Conservation (phyloP, 768 basidiomycete species). For the Mycena epipterygia region DNA sequence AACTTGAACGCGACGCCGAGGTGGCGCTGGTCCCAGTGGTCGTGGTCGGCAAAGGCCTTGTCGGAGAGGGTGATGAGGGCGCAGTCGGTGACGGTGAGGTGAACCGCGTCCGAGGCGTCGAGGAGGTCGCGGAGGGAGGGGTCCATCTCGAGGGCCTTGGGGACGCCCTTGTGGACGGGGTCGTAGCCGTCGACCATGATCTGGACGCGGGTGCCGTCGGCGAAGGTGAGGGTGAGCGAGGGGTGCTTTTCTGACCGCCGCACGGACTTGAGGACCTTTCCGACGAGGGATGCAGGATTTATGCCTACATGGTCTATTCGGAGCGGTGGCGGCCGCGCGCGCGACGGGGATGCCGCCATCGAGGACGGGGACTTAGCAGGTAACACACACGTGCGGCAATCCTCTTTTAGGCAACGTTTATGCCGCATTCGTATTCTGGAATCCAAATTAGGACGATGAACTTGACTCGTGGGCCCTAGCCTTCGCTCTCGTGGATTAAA, state of each 20-base stretch:
- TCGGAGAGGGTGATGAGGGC: conserved; percentile 68
- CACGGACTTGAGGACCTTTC: conserved; percentile 58
- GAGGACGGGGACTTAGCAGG: too few relatives aligned
- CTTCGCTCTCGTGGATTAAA: too few relatives aligned
- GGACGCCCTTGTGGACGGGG: conserved; percentile 67
- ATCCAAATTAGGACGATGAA: too few relatives aligned
- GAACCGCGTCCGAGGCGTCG: conserved; percentile 45
- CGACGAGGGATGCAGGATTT: conserved; percentile 57
- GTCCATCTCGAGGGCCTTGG: conserved; percentile 71
- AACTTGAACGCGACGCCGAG: conserved; percentile 69
- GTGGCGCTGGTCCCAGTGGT: conserved; percentile 62
- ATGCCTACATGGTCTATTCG: conserved; percentile 52
- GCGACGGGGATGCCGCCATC: too few relatives aligned
- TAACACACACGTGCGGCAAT: too few relatives aligned
- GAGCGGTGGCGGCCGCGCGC: conserved; percentile 51
- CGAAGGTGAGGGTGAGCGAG: conserved; percentile 60
- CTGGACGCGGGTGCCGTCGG: conserved; percentile 59
- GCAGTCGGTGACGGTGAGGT: conserved; percentile 65
- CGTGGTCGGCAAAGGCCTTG: conserved; percentile 65
- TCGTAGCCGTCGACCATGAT: conserved; percentile 76
- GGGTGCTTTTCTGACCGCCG: conserved; percentile 60
- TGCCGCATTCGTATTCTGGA: too few relatives aligned
- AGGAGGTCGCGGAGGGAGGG: conserved; percentile 55
- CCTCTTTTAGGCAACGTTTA: too few relatives aligned
- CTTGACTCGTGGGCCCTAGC: too few relatives aligned